Evolutionary conservation across 441 rosid species (phyloP).

Genomic region (Rhodomyrtus psidioides): DNA sequence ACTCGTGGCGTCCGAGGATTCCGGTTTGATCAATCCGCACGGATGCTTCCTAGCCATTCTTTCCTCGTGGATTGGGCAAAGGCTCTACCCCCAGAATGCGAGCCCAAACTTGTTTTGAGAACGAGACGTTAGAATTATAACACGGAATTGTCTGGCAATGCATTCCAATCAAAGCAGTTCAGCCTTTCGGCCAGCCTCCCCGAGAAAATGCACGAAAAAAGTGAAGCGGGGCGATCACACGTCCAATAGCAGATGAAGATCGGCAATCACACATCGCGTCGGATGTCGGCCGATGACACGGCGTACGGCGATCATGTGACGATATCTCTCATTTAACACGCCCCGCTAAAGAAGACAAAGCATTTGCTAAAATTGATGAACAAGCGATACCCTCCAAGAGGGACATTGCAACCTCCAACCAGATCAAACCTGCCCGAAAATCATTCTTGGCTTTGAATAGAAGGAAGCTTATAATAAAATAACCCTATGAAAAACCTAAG

Average conservation of each 20-base stretch:
- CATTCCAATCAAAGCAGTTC: not conserved
- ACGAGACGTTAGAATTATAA: not conserved
- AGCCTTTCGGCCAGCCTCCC: not conserved
- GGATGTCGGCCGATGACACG: rapidly evolving
- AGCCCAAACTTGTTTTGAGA: not conserved
- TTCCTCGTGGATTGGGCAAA: not conserved
- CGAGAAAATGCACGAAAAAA: not conserved
- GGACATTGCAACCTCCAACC: not conserved
- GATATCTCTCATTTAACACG: not conserved
- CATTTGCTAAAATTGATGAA: not conserved
- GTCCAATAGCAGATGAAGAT: not conserved
- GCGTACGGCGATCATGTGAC: not conserved
- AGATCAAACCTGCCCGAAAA: not conserved
- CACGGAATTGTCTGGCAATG: not conserved
- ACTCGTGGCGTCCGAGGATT: not conserved
- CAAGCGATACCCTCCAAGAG: not conserved
- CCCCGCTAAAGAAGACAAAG: not conserved
- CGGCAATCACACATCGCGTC: not conserved
- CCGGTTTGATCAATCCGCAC: not conserved
- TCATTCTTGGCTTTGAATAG: not conserved
- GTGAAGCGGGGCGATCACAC: not conserved
- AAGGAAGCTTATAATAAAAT: not conserved
- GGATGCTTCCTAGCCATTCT: not conserved
- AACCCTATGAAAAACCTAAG: not conserved
- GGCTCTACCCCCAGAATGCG: not conserved